phyloP scores from a whole-genome alignment of 345 rosid genomes.

The Gossypium sturtianum region DNA sequence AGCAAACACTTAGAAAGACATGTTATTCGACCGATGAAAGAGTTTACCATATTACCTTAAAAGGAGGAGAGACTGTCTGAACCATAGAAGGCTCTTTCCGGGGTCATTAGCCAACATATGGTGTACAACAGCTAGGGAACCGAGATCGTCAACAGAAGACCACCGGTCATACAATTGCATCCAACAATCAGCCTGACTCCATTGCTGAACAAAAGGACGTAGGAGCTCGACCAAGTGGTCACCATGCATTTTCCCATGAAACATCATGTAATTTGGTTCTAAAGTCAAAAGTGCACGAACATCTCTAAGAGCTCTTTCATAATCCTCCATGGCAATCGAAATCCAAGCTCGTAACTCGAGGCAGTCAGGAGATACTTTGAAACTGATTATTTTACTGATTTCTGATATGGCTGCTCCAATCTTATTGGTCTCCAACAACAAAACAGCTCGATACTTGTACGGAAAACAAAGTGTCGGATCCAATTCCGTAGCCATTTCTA shows the following conservation, averaged over 20 bases:
- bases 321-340: slow-evolving; percentile 66
- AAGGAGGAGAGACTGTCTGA: slow-evolving; percentile 90
- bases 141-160: slow-evolving; percentile 94
- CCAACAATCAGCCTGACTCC: slow-evolving; percentile 94
- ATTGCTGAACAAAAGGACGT: slow-evolving; percentile 63
- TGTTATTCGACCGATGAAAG: neutral
- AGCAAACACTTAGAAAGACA: neutral
- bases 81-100: slow-evolving; percentile 76
- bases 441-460: slow-evolving; percentile 72
- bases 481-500: slow-evolving; percentile 59
- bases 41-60: slow-evolving; percentile 44
- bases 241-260: slow-evolving; percentile 58
- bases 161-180: slow-evolving; percentile 91
- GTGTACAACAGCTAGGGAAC: slow-evolving; percentile 89
- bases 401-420: slow-evolving; percentile 67
- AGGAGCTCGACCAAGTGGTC: slow-evolving; percentile 73
- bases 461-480: slow-evolving; percentile 92
- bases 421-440: slow-evolving; percentile 64
- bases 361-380: slow-evolving; percentile 75
- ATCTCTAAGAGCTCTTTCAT: slow-evolving; percentile 74
- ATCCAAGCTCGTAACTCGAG: slow-evolving; percentile 93
- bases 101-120: slow-evolving; percentile 87
- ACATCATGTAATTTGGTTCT: slow-evolving; percentile 77
- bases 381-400: slow-evolving; percentile 70
- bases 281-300: slow-evolving; percentile 75